A percentile compares a stretch with the other conserved stretches of the same genome.
Evolutionary conservation across 192 early-diverging fungal genomes (phyloP).

Genomic region (Coemansia sp.): DNA sequence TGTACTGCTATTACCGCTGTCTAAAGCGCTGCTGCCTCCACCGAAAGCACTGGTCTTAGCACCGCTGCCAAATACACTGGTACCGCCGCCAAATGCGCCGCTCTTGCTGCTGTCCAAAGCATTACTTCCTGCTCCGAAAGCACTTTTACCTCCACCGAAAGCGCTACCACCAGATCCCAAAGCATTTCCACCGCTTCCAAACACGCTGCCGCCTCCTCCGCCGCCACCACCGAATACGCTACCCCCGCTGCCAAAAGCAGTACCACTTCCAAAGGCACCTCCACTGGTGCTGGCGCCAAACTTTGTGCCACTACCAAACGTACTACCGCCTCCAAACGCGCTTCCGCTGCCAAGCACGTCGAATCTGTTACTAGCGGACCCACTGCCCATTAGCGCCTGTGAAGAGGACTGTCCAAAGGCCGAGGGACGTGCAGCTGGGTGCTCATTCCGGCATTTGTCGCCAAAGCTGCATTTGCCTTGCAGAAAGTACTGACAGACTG

Average conservation of each 20-base stretch:
- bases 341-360: constrained; percentile 8
- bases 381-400: constrained; percentile 47
- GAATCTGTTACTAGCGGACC: constrained; percentile 27
- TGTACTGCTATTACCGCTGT: not conserved
- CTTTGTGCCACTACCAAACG: constrained; percentile 12
- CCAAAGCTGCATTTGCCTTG: constrained; percentile 64
- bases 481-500: constrained; percentile 57
- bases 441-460: constrained; percentile 61
- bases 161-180: constrained; percentile 23
- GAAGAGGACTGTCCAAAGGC: constrained; percentile 53
- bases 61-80: not conserved
- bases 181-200: constrained; percentile 24
- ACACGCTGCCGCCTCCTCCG: not conserved
- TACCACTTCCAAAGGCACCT: not conserved
- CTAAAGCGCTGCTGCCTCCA: not conserved
- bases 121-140: not conserved
- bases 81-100: not conserved
- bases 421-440: constrained; percentile 48
- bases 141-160: constrained; percentile 12
- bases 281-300: not conserved
- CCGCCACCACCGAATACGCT: not conserved
- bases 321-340: constrained; percentile 8
- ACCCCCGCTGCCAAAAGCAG: not conserved
- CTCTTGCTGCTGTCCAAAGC: not conserved
- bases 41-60: not conserved